Evolutionary conservation across 2,329 filamentous ascomycete genomes (phyloP).

Genomic region (Pseudogymnoascus sp.): DNA sequence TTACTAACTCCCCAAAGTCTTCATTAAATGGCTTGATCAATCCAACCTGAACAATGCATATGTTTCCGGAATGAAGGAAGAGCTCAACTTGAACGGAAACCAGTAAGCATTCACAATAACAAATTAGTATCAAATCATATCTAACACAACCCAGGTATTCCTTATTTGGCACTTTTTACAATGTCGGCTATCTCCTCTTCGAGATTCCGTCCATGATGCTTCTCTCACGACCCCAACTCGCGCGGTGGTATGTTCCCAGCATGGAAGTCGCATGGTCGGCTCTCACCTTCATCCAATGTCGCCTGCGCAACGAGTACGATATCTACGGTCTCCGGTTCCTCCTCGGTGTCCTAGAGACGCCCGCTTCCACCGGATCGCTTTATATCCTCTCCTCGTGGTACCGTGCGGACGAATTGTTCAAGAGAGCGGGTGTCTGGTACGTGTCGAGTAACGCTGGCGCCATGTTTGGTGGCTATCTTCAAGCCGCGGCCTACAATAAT

Average conservation of each 20-base stretch:
- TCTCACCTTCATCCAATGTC: not conserved
- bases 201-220: conserved; percentile 7
- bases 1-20: conserved; percentile 17
- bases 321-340: conserved; percentile 11
- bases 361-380: not conserved
- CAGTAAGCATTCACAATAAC: conserved; percentile 21
- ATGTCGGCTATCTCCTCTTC: not conserved
- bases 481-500: conserved; percentile 24
- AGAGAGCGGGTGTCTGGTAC: conserved; percentile 2
- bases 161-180: conserved; percentile 9
- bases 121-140: not conserved
- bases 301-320: not conserved
- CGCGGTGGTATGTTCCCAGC: conserved; percentile 10
- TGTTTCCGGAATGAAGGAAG: conserved; percentile 41
- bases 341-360: conserved; percentile 5
- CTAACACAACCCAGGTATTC: conserved; percentile 2
- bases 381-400: conserved; percentile 15
- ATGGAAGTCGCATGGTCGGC: conserved; percentile 9
- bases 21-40: conserved; percentile 39
- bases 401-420: not conserved
- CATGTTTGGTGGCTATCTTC: conserved; percentile 15
- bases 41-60: conserved; percentile 33
- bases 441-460: not conserved
- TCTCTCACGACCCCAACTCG: not conserved
- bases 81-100: conserved; percentile 39